Percentiles rank a stretch among this genome's conserved stretches.
Evolutionary conservation across 257 asterid genomes (phyloP).

Genomic region (Mitragyna speciosa): DNA sequence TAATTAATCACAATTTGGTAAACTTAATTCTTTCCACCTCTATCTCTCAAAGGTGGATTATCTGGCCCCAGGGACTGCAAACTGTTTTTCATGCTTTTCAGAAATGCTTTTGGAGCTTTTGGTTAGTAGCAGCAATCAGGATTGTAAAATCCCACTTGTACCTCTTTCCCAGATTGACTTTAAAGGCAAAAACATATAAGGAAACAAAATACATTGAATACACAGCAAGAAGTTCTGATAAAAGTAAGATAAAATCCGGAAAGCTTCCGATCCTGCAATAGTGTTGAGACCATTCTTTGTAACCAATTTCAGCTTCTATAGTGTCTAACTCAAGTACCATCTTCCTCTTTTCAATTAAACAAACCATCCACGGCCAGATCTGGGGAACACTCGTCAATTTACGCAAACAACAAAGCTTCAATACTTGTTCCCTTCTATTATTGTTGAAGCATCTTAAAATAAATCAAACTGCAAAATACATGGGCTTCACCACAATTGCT

Average conservation of each 20-base stretch:
- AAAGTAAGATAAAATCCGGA: neutral
- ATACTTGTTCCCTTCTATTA: neutral
- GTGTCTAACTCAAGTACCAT: neutral
- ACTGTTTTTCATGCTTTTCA: slow-evolving; percentile 1
- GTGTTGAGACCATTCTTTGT: neutral
- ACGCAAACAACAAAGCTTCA: neutral
- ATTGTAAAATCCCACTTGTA: neutral
- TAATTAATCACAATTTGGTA: neutral
- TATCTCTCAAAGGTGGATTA: neutral
- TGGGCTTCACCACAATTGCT: neutral
- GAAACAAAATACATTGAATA: neutral
- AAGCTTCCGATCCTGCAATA: neutral
- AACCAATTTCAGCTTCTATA: too few species aligned
- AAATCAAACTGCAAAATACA: neutral
- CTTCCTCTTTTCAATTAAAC: neutral
- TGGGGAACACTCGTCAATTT: too few species aligned
- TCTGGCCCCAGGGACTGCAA: neutral
- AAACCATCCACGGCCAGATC: neutral
- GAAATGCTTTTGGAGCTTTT: slow-evolving; percentile 2
- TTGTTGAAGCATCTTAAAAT: neutral
- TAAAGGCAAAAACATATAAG: neutral
- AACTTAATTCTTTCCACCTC: neutral
- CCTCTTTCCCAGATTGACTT: neutral
- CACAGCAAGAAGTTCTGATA: neutral
- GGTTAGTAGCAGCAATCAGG: neutral